These are phyloP conservation scores for Coemansia sp. DNA, from an alignment of 192 early-diverging fungal genomes.

Conservation along the genomic window DNA sequence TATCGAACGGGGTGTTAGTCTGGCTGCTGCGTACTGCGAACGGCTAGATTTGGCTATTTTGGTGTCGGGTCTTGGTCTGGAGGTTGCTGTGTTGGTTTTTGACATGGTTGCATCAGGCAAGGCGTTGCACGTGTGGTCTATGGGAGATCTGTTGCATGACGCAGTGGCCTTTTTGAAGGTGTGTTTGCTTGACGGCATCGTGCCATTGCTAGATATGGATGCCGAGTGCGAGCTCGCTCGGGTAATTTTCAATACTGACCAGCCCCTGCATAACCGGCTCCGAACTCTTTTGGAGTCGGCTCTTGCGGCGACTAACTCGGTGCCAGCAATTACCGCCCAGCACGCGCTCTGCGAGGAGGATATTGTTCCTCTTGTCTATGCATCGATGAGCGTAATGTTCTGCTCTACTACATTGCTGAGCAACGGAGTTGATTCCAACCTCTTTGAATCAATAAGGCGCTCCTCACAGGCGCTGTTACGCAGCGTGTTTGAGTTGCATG, in stretches of 20 bases:
- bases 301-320: slow-evolving; percentile 20
- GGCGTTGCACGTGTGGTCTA: slow-evolving; percentile 26
- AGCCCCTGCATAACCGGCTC: slow-evolving; percentile 12
- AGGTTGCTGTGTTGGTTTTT: slow-evolving; percentile 26
- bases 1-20: slow-evolving; percentile 13
- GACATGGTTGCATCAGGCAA: slow-evolving; percentile 27
- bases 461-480: slow-evolving; percentile 39
- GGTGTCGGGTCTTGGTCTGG: slow-evolving; percentile 30
- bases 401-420: slow-evolving; percentile 30
- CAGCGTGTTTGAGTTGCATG: slow-evolving; percentile 33
- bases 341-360: slow-evolving; percentile 37
- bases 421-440: slow-evolving; percentile 19
- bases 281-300: slow-evolving; percentile 25
- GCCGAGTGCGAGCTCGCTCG: slow-evolving; percentile 17
- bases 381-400: slow-evolving; percentile 44
- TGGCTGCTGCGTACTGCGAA: slow-evolving; percentile 24
- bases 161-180: slow-evolving; percentile 36
- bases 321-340: slow-evolving; percentile 19
- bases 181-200: slow-evolving; percentile 32
- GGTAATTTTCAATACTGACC: slow-evolving; percentile 3
- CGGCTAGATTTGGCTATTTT: slow-evolving; percentile 23
- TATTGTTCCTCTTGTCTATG: slow-evolving; percentile 43
- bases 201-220: slow-evolving; percentile 34
- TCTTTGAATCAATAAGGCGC: slow-evolving; percentile 46
- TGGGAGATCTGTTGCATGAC: slow-evolving; percentile 32